phyloP scores from a whole-genome alignment of 352 stramenopile species.

The Blastocystis sp. region DNA sequence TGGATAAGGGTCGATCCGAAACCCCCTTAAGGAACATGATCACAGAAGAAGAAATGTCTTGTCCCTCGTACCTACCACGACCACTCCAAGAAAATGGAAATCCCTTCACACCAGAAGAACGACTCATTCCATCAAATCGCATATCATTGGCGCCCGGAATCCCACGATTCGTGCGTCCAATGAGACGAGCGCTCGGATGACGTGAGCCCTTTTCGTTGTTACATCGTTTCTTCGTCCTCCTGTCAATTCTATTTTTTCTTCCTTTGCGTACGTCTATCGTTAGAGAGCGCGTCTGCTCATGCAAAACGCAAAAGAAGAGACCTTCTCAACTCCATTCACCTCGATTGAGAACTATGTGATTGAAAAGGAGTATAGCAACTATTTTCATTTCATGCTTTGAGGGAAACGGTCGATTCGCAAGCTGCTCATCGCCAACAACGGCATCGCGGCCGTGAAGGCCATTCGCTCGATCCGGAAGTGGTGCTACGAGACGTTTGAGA shows the following conservation, averaged over 20 bases:
- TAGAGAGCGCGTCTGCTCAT: too few species aligned
- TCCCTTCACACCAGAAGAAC: not conserved
- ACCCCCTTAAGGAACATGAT: not conserved
- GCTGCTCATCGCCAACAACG: constrained; percentile 99
- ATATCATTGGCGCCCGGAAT: constrained; percentile 10
- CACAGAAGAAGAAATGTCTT: not conserved
- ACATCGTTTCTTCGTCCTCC: constrained; percentile 42
- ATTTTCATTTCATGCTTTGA: not conserved
- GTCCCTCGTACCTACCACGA: not conserved
- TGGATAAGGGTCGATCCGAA: not conserved
- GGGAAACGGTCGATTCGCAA: constrained; percentile 89
- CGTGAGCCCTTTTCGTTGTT: not conserved
- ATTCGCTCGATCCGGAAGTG: constrained; percentile 98
- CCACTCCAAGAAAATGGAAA: not conserved
- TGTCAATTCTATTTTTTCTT: constrained; percentile 64
- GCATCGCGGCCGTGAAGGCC: constrained; percentile 97
- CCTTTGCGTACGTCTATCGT: too few species aligned
- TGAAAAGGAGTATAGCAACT: constrained; percentile 22
- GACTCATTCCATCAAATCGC: not conserved
- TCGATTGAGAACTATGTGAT: constrained; percentile 50
- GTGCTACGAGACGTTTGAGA: constrained; percentile 96
- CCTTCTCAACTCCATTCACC: not conserved
- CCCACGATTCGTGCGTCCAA: not conserved
- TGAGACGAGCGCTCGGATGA: not conserved
- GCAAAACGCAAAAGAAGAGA: not conserved